Evolutionary conservation across 2,329 filamentous ascomycete species (phyloP), one percentile per base, ranked within the genome.

Genomic region (Tricladium varicosporioides): DNA sequence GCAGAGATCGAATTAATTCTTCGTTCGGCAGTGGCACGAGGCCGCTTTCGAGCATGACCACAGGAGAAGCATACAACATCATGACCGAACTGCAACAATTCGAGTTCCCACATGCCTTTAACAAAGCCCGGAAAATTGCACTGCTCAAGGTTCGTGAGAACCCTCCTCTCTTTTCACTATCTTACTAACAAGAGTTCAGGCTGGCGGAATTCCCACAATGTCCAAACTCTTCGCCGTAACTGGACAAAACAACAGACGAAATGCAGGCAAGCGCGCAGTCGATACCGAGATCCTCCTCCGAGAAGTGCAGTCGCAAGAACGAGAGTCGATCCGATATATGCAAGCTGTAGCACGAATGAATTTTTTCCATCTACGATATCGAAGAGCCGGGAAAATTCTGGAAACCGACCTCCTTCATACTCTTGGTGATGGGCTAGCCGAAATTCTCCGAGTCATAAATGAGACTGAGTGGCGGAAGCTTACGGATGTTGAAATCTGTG

Each of bases 21-120:
- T 53, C 40, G n/a, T 65, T 61, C 43, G 32, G 55, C 31, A 10
- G 56, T 42, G 58, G 43, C 2, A 56, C 53, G 8, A 57, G 61
- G 22, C 53, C 60, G 47, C 47, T 71, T 27, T 68, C 69, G 16
- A 69, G 62, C 49, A 72, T 71, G 70, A 71, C 68, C 8, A 57
- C 61, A 22, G 56, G 66, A 42, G 70, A 72, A 60, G 68, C 70
- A 5, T 60, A 67, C 59, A 50, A 45, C 5, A 71, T 71, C 8
- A 61, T 69, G 19, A 53, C 33, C 2, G 58, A 68, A 40, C 51
- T 72, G 5, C 67, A 67, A 62, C 65, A 70, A n/a, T 56, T 71
- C 5, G 70, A 72, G 44, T 71, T 71, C 51, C 70, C 70, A n/a
- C 64, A 66, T 31, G 57, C 66, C 2, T 67, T 70, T 33, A 49